These are phyloP conservation scores for Claviceps pusilla DNA, from an alignment of 2,329 filamentous ascomycete genomes.

Conservation along the genomic window DNA sequence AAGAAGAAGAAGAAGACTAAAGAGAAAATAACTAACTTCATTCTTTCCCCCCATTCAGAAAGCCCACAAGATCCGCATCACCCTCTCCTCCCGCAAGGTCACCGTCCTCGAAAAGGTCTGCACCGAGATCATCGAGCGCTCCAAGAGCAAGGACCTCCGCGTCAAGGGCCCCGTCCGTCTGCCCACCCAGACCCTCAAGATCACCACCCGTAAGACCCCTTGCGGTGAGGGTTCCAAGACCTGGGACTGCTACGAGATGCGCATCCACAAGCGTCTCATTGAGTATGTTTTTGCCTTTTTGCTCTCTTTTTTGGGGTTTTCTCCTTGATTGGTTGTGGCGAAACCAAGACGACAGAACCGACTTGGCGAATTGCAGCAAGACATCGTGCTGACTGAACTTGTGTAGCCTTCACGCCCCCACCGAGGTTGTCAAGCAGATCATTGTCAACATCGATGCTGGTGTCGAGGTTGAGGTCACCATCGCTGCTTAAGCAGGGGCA, in stretches of 20 bases:
- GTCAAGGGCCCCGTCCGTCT: constrained; percentile 98
- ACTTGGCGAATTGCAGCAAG: too few relatives aligned
- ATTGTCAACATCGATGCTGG: constrained; percentile 92
- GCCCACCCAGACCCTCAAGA: constrained; percentile 91
- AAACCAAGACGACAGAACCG: too few relatives aligned
- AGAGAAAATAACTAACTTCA: too few relatives aligned
- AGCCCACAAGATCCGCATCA: constrained; percentile 98
- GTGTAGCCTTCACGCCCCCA: constrained; percentile 74
- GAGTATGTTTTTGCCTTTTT: constrained; percentile 46
- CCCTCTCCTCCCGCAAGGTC: constrained; percentile 89
- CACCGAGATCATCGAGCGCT: constrained; percentile 94
- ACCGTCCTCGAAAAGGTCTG: constrained; percentile 94
- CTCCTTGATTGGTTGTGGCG: too few relatives aligned
- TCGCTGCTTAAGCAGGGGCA: constrained; percentile 51
- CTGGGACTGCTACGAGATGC: constrained; percentile 98
- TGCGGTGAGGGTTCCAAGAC: constrained; percentile 99
- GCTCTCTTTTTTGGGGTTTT: neutral
- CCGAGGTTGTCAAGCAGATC: constrained; percentile 94
- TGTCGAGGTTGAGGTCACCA: constrained; percentile 87
- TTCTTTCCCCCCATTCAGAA: constrained; percentile 35
- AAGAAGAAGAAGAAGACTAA: neutral
- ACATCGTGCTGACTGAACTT: neutral
- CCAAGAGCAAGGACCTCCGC: constrained; percentile 94
- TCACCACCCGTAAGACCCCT: constrained; percentile 97
- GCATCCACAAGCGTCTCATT: constrained; percentile 97